Base-by-base conservation (phyloP, 2,329 filamentous ascomycete species). In the Colletotrichum ledebouriae region DNA sequence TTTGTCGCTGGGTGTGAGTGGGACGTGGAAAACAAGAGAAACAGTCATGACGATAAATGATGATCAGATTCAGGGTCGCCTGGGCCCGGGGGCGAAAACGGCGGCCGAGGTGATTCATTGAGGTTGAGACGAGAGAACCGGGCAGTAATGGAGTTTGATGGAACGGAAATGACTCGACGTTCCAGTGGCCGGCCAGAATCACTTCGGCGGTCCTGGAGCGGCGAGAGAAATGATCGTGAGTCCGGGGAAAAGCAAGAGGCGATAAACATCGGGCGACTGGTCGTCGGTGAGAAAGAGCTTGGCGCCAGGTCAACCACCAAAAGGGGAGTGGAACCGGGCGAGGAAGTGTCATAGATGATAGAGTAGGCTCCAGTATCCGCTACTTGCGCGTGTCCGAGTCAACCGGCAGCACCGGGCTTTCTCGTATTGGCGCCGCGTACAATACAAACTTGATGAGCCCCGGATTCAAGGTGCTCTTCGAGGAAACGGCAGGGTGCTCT, bases 101-200 rank as follows among this genome's bases (percentile, higher is more conserved):
- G 25, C 25, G 49, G 33, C 17, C 15, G 50, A n/a, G 29, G n/a
- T 47, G 44, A 5, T 55, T 39, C 50, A 55, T 25, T 25, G 22
- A 57, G 17, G 29, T 12, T 33, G n/a, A 42, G 55, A 60, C 61
- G 65, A 59, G 25, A 17, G 41, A 56, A 44, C 61, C 61, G 55
- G 50, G 47, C 49, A 64, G 56, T 56, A 4, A 68, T 65, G 65
- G 61, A 68, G 41, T 59, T 46, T 59, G 42, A 68, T 68, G 65
- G 61, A 59, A 53, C 25, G 42, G 55, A 68, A 59, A 65, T 68
- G 55, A 68, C 61, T 59, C 61, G 65, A 63, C 61, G 55, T 65
- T 61, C 65, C 65, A 65, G 49, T n/a, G 22, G 3, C 34, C 46
- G 33, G 47, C 46, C 59, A 29, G 29, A 7, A 29, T 29, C 29